Evolutionary conservation across 495 filamentous ascomycete genomes (phyloP).

Genomic region (Hypoxylon subgilvum): DNA sequence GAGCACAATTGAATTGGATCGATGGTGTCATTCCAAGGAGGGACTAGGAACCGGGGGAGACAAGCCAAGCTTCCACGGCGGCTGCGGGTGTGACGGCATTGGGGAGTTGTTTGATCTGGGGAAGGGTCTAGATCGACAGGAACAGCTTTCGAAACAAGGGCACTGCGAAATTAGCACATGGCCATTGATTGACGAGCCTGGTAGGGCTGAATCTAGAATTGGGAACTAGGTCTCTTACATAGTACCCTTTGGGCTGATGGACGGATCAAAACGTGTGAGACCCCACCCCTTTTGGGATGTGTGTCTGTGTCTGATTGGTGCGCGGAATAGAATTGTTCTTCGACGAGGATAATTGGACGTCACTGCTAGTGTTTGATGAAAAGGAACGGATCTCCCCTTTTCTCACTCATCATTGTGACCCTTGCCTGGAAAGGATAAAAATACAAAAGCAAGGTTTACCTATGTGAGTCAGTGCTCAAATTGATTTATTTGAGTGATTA

Average conservation of each 20-base stretch:
- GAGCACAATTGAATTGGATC: constrained; percentile 21
- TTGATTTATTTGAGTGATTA: too few species aligned
- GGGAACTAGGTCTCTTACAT: constrained; percentile 29
- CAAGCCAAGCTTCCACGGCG: constrained; percentile 12
- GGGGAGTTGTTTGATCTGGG: constrained; percentile 22
- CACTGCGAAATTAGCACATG: constrained; percentile 29
- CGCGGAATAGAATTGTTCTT: constrained; percentile 26
- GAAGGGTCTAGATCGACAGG: constrained; percentile 35
- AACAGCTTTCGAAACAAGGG: constrained; percentile 28
- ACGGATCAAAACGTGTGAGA: constrained; percentile 33
- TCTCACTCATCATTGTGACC: neutral
- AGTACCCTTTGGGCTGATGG: constrained; percentile 11
- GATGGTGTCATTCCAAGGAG: constrained; percentile 21
- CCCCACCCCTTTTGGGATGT: constrained; percentile 37
- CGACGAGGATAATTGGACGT: constrained; percentile 13
- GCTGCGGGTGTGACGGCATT: constrained; percentile 34
- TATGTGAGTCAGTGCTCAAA: too few species aligned
- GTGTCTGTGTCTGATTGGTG: constrained; percentile 37
- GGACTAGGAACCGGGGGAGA: constrained; percentile 1
- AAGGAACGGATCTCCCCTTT: neutral
- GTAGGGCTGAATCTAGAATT: constrained; percentile 40
- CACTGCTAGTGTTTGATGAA: constrained; percentile 10
- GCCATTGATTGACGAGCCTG: constrained; percentile 14
- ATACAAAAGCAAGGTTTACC: too few species aligned
- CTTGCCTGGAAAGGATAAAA: too few species aligned